Base-by-base conservation (phyloP, 495 filamentous ascomycete species). In the Penicillium verhagenii region DNA sequence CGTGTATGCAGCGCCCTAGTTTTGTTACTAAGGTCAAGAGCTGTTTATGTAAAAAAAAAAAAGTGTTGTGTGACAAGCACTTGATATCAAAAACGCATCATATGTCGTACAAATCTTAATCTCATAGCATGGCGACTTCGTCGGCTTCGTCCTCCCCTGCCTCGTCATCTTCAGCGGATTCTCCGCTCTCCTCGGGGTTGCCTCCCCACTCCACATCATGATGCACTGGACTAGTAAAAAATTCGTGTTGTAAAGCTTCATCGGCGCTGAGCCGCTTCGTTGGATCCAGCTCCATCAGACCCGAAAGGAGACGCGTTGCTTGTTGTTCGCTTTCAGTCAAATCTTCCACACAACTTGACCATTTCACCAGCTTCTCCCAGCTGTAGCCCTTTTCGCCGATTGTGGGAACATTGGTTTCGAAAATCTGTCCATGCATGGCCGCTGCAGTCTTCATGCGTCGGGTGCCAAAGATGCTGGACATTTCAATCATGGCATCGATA, bases 401-500 rank as follows among this genome's bases (percentile, higher is more conserved):
- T 0, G 90, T 96, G 1, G 91, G 91, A 39, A 98, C 90, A 31
- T 84, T 95, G 4, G 89, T 91, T 63, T 97, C 91, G 58, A 97
- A 92, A 16, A 95, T 80, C 50, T 86, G 81, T 1, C 93, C 94
- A 61, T 98, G 94, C 54, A 96, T 76, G 24, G 85, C 77, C 0
- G 90, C 91, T n/a, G 85, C 86, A 13, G 79, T 65, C 57, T 86
- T 88, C 94, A 98, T 97, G 40, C 83, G 80, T 58, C 78, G 80
- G 14, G 78, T 80, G n/a, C 94, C 94, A 68, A 97, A 96, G 42
- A 97, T 95, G 49, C 91, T 94, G 16, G 92, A 87, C 58, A 98
- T 94, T 68, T 98, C 94, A 52, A 98, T 91, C 81, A 96, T 88
- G 24, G 95, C 94, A 63, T 98, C 94, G 46, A 98, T 84, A 58